These are phyloP conservation scores for Falciphora oryzae DNA, from an alignment of 2,329 filamentous ascomycete species.

Conservation along the genomic window DNA sequence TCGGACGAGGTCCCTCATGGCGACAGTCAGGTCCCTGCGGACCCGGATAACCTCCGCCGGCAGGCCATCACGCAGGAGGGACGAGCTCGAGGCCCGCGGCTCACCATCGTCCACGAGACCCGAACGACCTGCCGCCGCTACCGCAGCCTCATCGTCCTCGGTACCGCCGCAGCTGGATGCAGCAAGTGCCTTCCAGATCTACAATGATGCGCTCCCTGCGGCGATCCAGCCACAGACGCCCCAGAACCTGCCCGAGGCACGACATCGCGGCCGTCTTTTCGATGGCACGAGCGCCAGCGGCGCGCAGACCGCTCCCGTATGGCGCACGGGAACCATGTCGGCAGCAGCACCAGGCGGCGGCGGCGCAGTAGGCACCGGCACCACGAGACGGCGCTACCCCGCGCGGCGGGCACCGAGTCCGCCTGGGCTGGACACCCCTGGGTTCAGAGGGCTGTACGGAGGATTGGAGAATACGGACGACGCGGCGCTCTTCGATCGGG, in stretches of 20 bases:
- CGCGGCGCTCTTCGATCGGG: slow-evolving; percentile 27
- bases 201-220: slow-evolving; percentile 40
- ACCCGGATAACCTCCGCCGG: background rate
- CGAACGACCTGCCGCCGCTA: background rate
- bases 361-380: slow-evolving; percentile 17
- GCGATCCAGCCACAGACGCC: slow-evolving; percentile 45
- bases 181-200: slow-evolving; percentile 30
- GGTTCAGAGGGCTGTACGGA: slow-evolving; percentile 41
- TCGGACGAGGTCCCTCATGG: background rate
- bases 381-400: slow-evolving; percentile 11
- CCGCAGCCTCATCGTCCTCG: background rate
- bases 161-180: background rate
- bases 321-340: slow-evolving; percentile 9
- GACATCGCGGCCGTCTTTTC: slow-evolving; percentile 36
- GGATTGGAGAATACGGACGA: slow-evolving; percentile 44
- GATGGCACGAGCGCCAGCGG: slow-evolving; percentile 19
- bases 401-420: slow-evolving; percentile 28
- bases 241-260: slow-evolving; percentile 41
- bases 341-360: background rate
- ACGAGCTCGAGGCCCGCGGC: background rate
- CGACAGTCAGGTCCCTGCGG: background rate
- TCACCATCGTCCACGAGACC: background rate
- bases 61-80: background rate
- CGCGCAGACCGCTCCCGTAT: slow-evolving; percentile 37
- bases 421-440: slow-evolving; percentile 33